Evolutionary conservation across 2,329 filamentous ascomycete genomes (phyloP).

Genomic region (Corynespora cassiicola): DNA sequence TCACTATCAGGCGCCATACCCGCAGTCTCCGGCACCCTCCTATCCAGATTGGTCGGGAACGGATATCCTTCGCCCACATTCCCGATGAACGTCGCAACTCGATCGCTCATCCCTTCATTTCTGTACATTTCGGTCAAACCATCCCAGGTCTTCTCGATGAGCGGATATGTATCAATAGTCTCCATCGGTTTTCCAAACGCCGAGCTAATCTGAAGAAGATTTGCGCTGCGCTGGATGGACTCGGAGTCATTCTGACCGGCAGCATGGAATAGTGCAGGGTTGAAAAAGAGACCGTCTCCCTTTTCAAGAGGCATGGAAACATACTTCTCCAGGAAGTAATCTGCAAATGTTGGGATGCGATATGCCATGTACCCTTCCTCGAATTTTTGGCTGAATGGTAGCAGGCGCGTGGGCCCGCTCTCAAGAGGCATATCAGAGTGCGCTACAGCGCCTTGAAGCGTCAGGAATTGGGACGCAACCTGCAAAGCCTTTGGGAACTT

Average conservation of each 20-base stretch:
- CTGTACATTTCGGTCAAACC: slow-evolving; percentile 41
- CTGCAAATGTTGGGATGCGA: slow-evolving; percentile 58
- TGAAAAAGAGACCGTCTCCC: slow-evolving; percentile 70
- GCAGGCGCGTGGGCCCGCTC: slow-evolving; percentile 65
- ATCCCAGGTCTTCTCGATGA: slow-evolving; percentile 57
- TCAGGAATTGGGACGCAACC: slow-evolving; percentile 62
- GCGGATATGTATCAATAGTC: slow-evolving; percentile 58
- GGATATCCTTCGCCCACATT: slow-evolving; percentile 66
- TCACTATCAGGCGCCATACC: slow-evolving; percentile 68
- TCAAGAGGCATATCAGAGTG: slow-evolving; percentile 66
- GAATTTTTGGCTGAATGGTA: slow-evolving; percentile 67
- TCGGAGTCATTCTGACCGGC: slow-evolving; percentile 63
- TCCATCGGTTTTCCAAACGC: slow-evolving; percentile 72
- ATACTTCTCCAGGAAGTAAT: slow-evolving; percentile 61
- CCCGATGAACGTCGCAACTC: slow-evolving; percentile 56
- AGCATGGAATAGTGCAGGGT: slow-evolving; percentile 68
- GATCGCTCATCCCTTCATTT: slow-evolving; percentile 46
- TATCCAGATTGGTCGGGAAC: slow-evolving; percentile 68
- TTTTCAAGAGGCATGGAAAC: slow-evolving; percentile 59
- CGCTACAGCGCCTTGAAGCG: slow-evolving; percentile 68
- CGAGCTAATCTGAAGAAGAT: slow-evolving; percentile 67
- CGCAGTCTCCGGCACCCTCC: slow-evolving; percentile 60
- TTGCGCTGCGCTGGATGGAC: slow-evolving; percentile 62
- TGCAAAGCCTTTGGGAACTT: slow-evolving; percentile 62
- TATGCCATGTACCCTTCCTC: slow-evolving; percentile 66